phyloP scores from a whole-genome alignment of 1,284 basidiomycete genomes.

The Schizophyllum commune region DNA sequence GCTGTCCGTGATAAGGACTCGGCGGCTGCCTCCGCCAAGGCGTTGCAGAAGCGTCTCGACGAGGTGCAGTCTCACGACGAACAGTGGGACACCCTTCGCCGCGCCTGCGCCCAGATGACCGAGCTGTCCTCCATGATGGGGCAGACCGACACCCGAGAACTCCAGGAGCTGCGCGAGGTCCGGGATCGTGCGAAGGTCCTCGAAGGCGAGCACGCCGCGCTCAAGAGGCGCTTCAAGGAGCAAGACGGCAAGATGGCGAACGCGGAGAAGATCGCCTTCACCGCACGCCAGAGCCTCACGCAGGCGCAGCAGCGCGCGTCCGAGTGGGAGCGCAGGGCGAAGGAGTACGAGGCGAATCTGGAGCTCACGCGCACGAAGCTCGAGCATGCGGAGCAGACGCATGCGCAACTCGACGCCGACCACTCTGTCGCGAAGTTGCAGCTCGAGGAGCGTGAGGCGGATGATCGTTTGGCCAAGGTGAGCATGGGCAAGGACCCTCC shows the following conservation, averaged over 20 bases:
- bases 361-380: conserved; percentile 50
- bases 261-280: conserved; percentile 48
- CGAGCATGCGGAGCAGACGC: conserved; percentile 58
- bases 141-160: conserved; percentile 60
- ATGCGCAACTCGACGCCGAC: conserved; percentile 61
- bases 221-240: conserved; percentile 68
- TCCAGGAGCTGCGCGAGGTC: conserved; percentile 55
- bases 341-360: conserved; percentile 57
- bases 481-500: conserved; percentile 11
- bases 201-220: conserved; percentile 55
- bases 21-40: conserved; percentile 37
- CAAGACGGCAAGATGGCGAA: conserved; percentile 54
- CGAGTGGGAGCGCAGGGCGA: conserved; percentile 75
- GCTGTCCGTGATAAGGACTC: conserved; percentile 55
- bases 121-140: conserved; percentile 50
- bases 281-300: conserved; percentile 54
- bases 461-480: conserved; percentile 60
- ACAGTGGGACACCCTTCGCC: conserved; percentile 66
- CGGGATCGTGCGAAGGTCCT: conserved; percentile 60
- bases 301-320: conserved; percentile 67
- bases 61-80: conserved; percentile 49
- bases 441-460: conserved; percentile 65
- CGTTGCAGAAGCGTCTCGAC: conserved; percentile 54
- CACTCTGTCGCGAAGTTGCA: conserved; percentile 57
- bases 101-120: conserved; percentile 62